Evolutionary conservation across 768 basidiomycete genomes (phyloP).

Genomic region (Rossbeevera mucosa): DNA sequence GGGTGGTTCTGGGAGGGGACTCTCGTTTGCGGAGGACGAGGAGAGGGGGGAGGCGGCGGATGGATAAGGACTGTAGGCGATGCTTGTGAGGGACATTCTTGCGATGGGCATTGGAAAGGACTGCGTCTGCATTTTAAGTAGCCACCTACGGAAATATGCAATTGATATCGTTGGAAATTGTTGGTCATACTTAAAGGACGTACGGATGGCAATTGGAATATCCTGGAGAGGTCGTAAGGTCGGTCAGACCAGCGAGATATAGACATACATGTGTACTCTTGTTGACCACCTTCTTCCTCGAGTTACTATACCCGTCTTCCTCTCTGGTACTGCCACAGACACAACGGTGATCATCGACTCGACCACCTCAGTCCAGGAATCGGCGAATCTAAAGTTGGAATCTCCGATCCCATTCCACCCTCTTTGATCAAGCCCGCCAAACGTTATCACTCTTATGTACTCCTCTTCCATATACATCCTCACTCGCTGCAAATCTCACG

Average conservation of each 20-base stretch:
- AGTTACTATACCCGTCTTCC: constrained; percentile 20
- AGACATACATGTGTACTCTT: constrained; percentile 27
- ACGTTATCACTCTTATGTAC: constrained; percentile 33
- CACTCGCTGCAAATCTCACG: constrained; percentile 28
- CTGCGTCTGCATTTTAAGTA: constrained; percentile 31
- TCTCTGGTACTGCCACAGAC: constrained; percentile 27
- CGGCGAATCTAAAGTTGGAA: constrained; percentile 33
- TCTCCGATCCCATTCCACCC: constrained; percentile 30
- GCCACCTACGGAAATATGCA: constrained; percentile 33
- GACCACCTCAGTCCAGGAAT: constrained; percentile 12
- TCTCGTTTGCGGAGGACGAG: constrained; percentile 36
- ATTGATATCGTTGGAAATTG: constrained; percentile 33
- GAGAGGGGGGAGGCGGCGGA: constrained; percentile 39
- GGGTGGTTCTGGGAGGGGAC: constrained; percentile 36
- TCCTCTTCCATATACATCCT: constrained; percentile 14
- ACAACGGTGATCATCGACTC: constrained; percentile 21
- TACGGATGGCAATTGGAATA: too few relatives aligned
- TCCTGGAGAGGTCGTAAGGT: too few relatives aligned
- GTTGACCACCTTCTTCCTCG: constrained; percentile 22
- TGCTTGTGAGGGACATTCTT: constrained; percentile 20
- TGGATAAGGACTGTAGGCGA: constrained; percentile 35
- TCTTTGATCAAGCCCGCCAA: constrained; percentile 22
- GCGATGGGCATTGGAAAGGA: too few relatives aligned
- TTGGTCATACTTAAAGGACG: too few relatives aligned
- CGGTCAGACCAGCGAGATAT: too few relatives aligned